Conservation (phyloP, 768 basidiomycete genomes). For the Russula ochroleuca region DNA sequence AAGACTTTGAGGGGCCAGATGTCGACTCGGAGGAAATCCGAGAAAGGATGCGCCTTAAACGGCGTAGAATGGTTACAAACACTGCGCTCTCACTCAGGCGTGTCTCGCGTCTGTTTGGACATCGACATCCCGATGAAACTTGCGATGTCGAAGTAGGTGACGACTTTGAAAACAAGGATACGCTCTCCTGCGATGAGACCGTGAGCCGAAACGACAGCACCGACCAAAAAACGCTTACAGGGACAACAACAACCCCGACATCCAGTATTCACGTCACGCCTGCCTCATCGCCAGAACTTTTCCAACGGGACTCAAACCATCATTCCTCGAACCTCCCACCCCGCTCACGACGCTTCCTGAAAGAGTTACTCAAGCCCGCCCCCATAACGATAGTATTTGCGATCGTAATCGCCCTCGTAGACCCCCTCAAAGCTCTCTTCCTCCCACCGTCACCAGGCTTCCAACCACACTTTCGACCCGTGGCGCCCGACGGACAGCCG, state of each 20-base stretch:
- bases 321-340: neutral
- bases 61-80: constrained; percentile 25
- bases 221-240: neutral
- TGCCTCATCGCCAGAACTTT: neutral
- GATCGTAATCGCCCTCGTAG: constrained; percentile 53
- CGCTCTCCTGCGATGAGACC: neutral
- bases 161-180: neutral
- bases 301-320: neutral
- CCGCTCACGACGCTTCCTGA: neutral
- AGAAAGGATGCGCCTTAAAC: constrained; percentile 43
- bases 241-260: neutral
- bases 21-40: constrained; percentile 53
- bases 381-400: constrained; percentile 52
- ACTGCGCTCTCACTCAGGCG: neutral
- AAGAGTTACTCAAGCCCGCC: constrained; percentile 40
- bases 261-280: neutral
- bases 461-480: constrained; percentile 36
- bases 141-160: neutral
- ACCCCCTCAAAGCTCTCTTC: constrained; percentile 58
- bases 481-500: constrained; percentile 61
- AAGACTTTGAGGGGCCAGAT: constrained; percentile 65
- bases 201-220: neutral
- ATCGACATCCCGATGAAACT: neutral
- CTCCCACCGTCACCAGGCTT: constrained; percentile 41
- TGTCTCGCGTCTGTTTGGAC: neutral